Evolutionary conservation across 2,329 filamentous ascomycete genomes (phyloP), one percentile per base, ranked within the genome.

Genomic region (Fusarium agapanthi): DNA sequence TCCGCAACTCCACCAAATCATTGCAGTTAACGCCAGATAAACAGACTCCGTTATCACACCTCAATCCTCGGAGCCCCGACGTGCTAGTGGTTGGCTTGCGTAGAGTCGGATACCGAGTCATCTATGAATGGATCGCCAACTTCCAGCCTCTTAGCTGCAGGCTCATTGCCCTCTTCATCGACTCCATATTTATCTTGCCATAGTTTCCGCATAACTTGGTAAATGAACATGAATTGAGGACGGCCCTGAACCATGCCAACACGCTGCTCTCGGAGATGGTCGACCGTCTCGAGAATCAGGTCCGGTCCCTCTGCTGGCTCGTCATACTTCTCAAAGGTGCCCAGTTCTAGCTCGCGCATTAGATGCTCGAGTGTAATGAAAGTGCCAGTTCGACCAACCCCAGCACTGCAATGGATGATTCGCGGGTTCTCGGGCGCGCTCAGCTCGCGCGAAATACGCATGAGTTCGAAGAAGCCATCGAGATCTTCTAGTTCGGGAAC

Each of bases 301-400:
- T 98, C 95, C 1, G 72, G 72, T 18, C 73, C 73, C 53, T 79
- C 72, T n/a, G 56, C 55, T 18, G 75, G 69, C 22, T 77, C 75
- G 60, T 86, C 83, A 66, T 83, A 83, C 30, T 84, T 79, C 70
- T 88, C 85, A 55, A 97, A 83, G 28, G 90, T 87, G 55, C 95
- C 95, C 11, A 90, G 88, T 32, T 93, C 90, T 15, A 98, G 87
- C 81, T 98, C 94, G 40, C 91, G 88, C 71, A 97, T 87, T 32
- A 99, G 88, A 81, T 97, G 94, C 82, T 98, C 96, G n/a, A 99
- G 88, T 4, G 94, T 93, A 77, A 99, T 97, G 79, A 98, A 99
- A 0, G 96, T 98, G 38, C 96, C 96, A 13, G 93, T 97, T 61
- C 96, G 90, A 18, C 96, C 96, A 20, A 99, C 95, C 43, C 96